Evolutionary conservation across 2,329 filamentous ascomycete genomes (phyloP).

Genomic region (Geosmithia morbida): DNA sequence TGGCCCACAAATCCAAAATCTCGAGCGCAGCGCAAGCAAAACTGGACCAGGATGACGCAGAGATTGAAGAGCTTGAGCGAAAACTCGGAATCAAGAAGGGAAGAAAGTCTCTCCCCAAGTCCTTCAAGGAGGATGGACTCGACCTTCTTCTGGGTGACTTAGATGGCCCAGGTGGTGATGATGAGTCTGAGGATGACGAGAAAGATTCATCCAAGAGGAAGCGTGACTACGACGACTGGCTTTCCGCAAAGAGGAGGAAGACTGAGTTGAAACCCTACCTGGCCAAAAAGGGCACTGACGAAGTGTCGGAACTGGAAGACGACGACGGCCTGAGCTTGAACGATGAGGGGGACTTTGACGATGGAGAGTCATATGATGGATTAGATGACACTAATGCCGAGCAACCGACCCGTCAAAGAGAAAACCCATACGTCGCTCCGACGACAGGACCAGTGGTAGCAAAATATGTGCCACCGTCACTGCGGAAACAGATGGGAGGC

Average conservation of each 20-base stretch:
- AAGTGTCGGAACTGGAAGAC: conserved; percentile 2
- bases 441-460: conserved; percentile 26
- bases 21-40: conserved; percentile 38
- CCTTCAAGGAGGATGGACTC: conserved; percentile 70
- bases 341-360: conserved; percentile 1
- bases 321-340: conserved; percentile 8
- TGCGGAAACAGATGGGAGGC: conserved; percentile 48
- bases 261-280: conserved; percentile 9
- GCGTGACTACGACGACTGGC: conserved; percentile 43
- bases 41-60: conserved; percentile 69
- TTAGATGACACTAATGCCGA: conserved; percentile 19
- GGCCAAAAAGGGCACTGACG: conserved; percentile 11
- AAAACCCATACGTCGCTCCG: conserved; percentile 85
- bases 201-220: conserved; percentile 48
- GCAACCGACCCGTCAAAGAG: conserved; percentile 37
- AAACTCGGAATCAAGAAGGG: conserved; percentile 69
- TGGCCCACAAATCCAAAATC: conserved; percentile 10
- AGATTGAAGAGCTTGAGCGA: conserved; percentile 77
- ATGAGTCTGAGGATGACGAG: conserved; percentile 27
- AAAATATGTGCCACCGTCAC: conserved; percentile 85
- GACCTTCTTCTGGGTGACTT: conserved; percentile 63
- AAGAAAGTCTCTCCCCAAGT: conserved; percentile 57
- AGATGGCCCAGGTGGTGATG: conserved; percentile 1
- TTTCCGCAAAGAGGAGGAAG: conserved; percentile 41
- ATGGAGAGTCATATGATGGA: conserved; percentile 20